These are phyloP conservation scores for Albatrellus ellisii DNA, from an alignment of 768 basidiomycete species.

Conservation along the genomic window DNA sequence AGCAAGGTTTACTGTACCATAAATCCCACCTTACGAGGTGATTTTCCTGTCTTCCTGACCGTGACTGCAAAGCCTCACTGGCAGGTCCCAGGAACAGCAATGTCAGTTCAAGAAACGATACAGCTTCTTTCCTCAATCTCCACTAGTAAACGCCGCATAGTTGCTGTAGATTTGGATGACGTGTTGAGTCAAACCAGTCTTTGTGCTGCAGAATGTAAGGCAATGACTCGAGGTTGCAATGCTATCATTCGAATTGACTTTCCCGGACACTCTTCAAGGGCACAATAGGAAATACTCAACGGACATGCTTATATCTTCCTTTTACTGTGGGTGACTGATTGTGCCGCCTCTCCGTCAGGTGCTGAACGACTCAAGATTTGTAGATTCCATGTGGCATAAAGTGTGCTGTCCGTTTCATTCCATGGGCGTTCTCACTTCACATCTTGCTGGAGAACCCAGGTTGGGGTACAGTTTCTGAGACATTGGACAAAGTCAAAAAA, in stretches of 20 bases:
- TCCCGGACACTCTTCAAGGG: conserved; percentile 4
- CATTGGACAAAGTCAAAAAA: conserved; percentile 6
- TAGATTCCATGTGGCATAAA: conserved; percentile 12
- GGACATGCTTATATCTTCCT: conserved; percentile 9
- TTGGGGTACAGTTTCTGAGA: conserved; percentile 10
- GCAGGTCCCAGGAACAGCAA: too few relatives aligned
- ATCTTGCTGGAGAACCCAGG: conserved; percentile 9
- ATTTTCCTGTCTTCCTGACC: too few relatives aligned
- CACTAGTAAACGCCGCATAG: neutral
- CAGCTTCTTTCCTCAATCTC: too few relatives aligned
- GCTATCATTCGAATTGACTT: neutral
- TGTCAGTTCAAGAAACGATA: too few relatives aligned
- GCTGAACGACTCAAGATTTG: neutral
- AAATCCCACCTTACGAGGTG: too few relatives aligned
- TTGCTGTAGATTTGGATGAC: conserved; percentile 10
- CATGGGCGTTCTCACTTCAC: neutral
- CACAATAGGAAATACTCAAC: conserved; percentile 9
- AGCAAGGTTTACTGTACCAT: too few relatives aligned
- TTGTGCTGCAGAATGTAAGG: conserved; percentile 10
- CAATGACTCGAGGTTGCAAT: neutral
- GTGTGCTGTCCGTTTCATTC: neutral
- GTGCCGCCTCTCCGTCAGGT: neutral
- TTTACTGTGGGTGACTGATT: conserved; percentile 7
- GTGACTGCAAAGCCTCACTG: too few relatives aligned
- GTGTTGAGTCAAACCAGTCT: conserved; percentile 9